These are phyloP conservation scores for Saturnispora saitoi DNA, from an alignment of 805 yeast genomes.

Conservation along the genomic window DNA sequence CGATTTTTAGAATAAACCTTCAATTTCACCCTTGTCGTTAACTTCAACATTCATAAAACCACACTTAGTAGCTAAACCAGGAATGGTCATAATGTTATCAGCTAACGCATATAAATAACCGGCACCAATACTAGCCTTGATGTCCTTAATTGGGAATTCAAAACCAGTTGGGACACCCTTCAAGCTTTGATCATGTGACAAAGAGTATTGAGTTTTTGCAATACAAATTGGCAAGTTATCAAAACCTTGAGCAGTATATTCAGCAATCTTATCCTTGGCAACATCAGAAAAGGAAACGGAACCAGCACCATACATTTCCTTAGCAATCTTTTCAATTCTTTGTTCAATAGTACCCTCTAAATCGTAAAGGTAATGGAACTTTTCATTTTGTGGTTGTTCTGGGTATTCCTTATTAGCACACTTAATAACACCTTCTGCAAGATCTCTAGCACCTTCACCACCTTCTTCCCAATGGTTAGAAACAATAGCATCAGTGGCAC, in stretches of 20 bases:
- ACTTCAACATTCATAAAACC: slow-evolving; percentile 98
- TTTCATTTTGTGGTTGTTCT: slow-evolving; percentile 28
- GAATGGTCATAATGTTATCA: slow-evolving; percentile 94
- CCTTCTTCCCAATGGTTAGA: slow-evolving; percentile 96
- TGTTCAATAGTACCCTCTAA: slow-evolving; percentile 63
- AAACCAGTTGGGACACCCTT: slow-evolving; percentile 95
- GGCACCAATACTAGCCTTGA: slow-evolving; percentile 92
- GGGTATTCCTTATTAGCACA: slow-evolving; percentile 45
- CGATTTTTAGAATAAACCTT: slow-evolving; percentile 66
- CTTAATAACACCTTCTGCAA: slow-evolving; percentile 76
- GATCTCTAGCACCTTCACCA: slow-evolving; percentile 78
- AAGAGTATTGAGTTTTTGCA: slow-evolving; percentile 95
- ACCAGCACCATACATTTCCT: slow-evolving; percentile 88
- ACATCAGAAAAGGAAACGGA: slow-evolving; percentile 72
- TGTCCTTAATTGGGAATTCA: slow-evolving; percentile 88
- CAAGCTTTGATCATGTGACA: slow-evolving; percentile 86
- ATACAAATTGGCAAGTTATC: slow-evolving; percentile 89
- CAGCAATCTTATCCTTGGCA: slow-evolving; percentile 73
- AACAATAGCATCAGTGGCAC: slow-evolving; percentile 85
- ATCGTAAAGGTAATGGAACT: slow-evolving; percentile 60
- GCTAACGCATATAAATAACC: slow-evolving; percentile 95
- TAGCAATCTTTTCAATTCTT: slow-evolving; percentile 71
- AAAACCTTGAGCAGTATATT: slow-evolving; percentile 80
- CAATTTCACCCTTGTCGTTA: slow-evolving; percentile 81
- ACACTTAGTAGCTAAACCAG: slow-evolving; percentile 92